phyloP scores from a whole-genome alignment of 202 grass and related monocot species.

The Schoenoplectus tabernaemontani region DNA sequence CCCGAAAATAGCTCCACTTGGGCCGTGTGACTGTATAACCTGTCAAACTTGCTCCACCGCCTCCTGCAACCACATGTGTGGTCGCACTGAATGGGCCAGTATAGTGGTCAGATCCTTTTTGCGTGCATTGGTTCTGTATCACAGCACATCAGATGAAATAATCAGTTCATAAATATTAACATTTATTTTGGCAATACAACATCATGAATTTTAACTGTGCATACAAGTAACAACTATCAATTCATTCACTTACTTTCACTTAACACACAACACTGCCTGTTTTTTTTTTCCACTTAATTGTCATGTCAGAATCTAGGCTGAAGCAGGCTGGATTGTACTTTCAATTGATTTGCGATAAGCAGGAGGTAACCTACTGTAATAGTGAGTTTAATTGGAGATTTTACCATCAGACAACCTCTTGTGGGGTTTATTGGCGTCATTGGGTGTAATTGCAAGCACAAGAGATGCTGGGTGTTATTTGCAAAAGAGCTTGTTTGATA shows the following conservation, averaged over 20 bases:
- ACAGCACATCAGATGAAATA: neutral
- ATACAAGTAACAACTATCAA: neutral
- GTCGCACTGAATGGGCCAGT: slow-evolving; percentile 66
- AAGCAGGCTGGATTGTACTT: neutral
- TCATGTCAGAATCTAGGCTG: neutral
- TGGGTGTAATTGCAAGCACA: neutral
- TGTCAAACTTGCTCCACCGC: slow-evolving; percentile 64
- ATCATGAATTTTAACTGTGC: neutral
- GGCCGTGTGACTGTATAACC: slow-evolving; percentile 34
- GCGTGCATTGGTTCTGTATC: slow-evolving; percentile 55
- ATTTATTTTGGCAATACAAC: neutral
- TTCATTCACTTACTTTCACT: neutral
- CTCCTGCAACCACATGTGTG: slow-evolving; percentile 79
- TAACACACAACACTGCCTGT: neutral
- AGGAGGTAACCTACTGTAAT: neutral
- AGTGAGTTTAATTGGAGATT: neutral
- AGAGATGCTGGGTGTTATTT: neutral
- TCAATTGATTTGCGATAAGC: neutral
- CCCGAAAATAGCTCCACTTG: slow-evolving; percentile 68
- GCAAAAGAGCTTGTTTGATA: neutral
- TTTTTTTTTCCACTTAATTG: neutral
- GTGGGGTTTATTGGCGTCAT: neutral
- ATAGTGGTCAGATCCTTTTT: slow-evolving; percentile 57
- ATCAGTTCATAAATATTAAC: neutral
- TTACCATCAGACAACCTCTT: neutral